Evolutionary conservation across 352 stramenopile genomes (phyloP).

Genomic region (Pythium biforme): DNA sequence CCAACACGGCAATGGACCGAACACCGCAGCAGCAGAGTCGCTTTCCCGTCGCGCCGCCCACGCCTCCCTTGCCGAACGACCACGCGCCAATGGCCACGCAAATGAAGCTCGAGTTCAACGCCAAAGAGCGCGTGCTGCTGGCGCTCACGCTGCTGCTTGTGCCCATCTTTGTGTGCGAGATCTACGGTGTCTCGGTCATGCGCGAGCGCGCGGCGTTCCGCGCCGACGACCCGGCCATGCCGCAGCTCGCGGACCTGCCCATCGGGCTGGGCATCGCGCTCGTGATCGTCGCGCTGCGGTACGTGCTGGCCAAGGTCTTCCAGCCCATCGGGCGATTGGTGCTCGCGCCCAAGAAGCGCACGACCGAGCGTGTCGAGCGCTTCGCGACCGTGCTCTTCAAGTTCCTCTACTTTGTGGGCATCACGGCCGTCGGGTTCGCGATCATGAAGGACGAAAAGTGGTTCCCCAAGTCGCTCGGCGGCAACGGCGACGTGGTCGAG

Average conservation of each 20-base stretch:
- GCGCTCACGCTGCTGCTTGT: conserved; percentile 55
- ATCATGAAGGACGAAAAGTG: conserved; percentile 53
- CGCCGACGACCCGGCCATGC: conserved; percentile 36
- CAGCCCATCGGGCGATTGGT: conserved; percentile 44
- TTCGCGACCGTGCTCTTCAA: conserved; percentile 78
- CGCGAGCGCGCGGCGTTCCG: conserved; percentile 34
- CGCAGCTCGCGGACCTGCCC: conserved; percentile 44
- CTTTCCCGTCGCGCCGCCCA: not conserved
- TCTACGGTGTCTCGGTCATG: conserved; percentile 50
- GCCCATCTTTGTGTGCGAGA: conserved; percentile 51
- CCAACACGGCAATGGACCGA: not conserved
- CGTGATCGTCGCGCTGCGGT: conserved; percentile 43
- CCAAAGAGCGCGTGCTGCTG: conserved; percentile 62
- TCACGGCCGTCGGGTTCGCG: conserved; percentile 40
- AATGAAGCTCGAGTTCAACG: conserved; percentile 58
- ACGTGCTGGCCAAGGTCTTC: conserved; percentile 35
- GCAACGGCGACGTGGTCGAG: conserved; percentile 32
- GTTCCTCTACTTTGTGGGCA: conserved; percentile 55
- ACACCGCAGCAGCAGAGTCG: conserved; percentile 1
- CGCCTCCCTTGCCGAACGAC: not conserved
- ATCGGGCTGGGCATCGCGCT: conserved; percentile 32
- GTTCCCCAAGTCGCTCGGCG: conserved; percentile 45
- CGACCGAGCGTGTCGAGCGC: conserved; percentile 51
- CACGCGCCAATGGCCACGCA: conserved; percentile 38
- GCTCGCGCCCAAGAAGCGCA: conserved; percentile 53